These are phyloP conservation scores for Leptodermis oblonga DNA, from an alignment of 257 asterid species.

Conservation along the genomic window DNA sequence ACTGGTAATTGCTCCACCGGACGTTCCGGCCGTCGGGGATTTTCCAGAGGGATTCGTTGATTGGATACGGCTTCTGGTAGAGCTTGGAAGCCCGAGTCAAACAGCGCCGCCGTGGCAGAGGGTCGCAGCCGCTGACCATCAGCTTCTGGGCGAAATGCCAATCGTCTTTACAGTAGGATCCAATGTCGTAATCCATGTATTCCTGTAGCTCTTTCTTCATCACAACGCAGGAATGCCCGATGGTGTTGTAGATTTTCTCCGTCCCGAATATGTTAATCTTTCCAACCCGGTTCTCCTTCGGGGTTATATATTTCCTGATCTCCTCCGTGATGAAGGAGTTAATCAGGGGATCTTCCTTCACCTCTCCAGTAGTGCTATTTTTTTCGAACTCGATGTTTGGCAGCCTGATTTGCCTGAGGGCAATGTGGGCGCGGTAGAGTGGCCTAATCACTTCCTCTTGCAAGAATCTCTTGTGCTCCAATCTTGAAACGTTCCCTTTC, in stretches of 20 bases:
- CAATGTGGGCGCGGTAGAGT: conserved; percentile 68
- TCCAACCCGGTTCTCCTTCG: conserved; percentile 56
- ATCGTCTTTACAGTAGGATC: conserved; percentile 86
- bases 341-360: conserved; percentile 65
- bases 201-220: conserved; percentile 75
- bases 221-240: conserved; percentile 73
- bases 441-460: conserved; percentile 80
- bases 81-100: conserved; percentile 81
- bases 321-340: conserved; percentile 70
- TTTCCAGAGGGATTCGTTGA: conserved; percentile 80
- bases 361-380: conserved; percentile 25
- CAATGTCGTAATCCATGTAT: conserved; percentile 84
- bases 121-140: conserved; percentile 82
- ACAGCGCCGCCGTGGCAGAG: conserved; percentile 78
- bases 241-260: conserved; percentile 55
- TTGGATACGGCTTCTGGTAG: conserved; percentile 64
- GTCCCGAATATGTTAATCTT: conserved; percentile 63
- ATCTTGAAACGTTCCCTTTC: conserved; percentile 36
- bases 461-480: conserved; percentile 56
- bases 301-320: conserved; percentile 82
- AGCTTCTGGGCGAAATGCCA: conserved; percentile 79
- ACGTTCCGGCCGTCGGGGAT: conserved; percentile 83
- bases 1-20: conserved; percentile 78
- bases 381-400: conserved; percentile 44
- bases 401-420: conserved; percentile 73